Evolutionary conservation across 1,139 yeast genomes (phyloP), one percentile per base, ranked within the genome.

Genomic region (Oligophagozyma castellii): DNA sequence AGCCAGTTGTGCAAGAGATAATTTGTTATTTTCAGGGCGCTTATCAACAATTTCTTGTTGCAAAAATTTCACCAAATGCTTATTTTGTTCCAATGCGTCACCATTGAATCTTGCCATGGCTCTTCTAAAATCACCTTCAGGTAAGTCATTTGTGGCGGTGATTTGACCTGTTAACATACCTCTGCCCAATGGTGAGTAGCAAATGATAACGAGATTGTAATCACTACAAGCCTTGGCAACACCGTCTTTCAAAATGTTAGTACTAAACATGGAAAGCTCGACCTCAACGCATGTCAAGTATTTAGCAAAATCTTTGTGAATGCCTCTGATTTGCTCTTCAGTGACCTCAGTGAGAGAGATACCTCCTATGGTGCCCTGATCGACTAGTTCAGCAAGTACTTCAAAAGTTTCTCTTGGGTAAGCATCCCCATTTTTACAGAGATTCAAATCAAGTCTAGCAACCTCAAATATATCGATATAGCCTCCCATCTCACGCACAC

Each of bases 131-230:
- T 77, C 92, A 29, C 67, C 73, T 27, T 60, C 59, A 14, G 70
- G 65, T 26, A 72, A 47, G 31, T 63, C 66, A 4, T 57, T 56
- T 4, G 55, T 42, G 6, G 63, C 48, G 25, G 57, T 66, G 33
- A 70, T 65, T 12, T 58, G 39, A 33, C 89, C 92, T 5, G 92
- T 74, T 35, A 83, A 63, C 33, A 73, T 55, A 1, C 95, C 94
- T 44, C 79, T 63, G n/a, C 83, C 74, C 36, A 83, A 61, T 23
- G 94, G 94, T 16, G 93, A 76, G 55, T 83, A 81, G 16, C 86
- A 81, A 36, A 78, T 57, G 22, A 80, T 59, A 5, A 89, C 77
- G 33, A 81, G 65, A n/a, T 59, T 59, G 22, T 67, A 58, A 35
- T 73, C 74, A n/a, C 54, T 58, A 35, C 70, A 64, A 4, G 59